These are phyloP conservation scores for Vaccinium macrocarpon DNA, from an alignment of 148 eudicot species.

Conservation along the genomic window DNA sequence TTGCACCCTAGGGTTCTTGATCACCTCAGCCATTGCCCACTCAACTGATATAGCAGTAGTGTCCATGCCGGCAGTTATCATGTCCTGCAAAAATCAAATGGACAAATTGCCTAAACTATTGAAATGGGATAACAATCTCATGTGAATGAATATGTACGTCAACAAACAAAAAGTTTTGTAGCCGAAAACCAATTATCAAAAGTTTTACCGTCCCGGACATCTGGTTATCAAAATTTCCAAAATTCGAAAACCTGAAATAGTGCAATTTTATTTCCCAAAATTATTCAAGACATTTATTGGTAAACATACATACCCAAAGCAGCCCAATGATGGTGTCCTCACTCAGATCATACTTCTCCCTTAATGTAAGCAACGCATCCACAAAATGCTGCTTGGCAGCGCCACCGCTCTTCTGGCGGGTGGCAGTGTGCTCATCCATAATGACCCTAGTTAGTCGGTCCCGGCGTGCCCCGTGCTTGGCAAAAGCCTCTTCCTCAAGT, in stretches of 20 bases:
- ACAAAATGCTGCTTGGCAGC: slow-evolving; percentile 75
- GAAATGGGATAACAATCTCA: neutral
- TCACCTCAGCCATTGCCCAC: slow-evolving; percentile 85
- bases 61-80: slow-evolving; percentile 95
- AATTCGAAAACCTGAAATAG: neutral
- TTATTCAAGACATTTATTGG: neutral
- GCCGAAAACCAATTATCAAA: too few species aligned
- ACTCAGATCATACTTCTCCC: slow-evolving; percentile 71
- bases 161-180: neutral
- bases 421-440: slow-evolving; percentile 70
- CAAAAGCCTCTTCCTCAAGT: slow-evolving; percentile 55
- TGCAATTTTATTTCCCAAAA: neutral
- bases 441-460: slow-evolving; percentile 62
- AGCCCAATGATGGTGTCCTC: slow-evolving; percentile 80
- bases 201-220: too few species aligned
- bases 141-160: neutral
- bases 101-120: neutral
- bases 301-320: slow-evolving; percentile 59
- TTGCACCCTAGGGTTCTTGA: slow-evolving; percentile 75
- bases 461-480: slow-evolving; percentile 50
- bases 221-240: neutral
- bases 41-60: slow-evolving; percentile 72
- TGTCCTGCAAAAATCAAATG: slow-evolving; percentile 46
- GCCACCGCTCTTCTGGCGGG: slow-evolving; percentile 40
- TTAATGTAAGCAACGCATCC: slow-evolving; percentile 71